Percentiles rank a stretch among this genome's conserved stretches.
Evolutionary conservation across 2,329 filamentous ascomycete genomes (phyloP).

Genomic region (Sordariomycetes sp.): DNA sequence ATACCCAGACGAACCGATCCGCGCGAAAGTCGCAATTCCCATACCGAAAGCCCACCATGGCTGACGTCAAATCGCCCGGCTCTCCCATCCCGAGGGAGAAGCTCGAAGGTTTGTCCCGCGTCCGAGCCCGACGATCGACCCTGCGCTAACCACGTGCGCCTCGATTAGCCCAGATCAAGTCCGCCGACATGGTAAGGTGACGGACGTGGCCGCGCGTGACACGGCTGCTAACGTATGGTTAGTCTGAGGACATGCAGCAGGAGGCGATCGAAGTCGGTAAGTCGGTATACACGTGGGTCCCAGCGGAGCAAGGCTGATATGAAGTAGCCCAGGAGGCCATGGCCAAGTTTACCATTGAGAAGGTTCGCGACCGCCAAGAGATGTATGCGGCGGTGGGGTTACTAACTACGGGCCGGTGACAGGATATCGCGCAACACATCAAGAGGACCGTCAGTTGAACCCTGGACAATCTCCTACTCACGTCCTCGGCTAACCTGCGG

Average conservation of each 20-base stretch:
- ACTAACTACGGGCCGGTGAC: constrained; percentile 2
- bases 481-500: constrained; percentile 1
- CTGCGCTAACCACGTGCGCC: neutral
- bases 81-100: constrained; percentile 51
- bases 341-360: constrained; percentile 49
- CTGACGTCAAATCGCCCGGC: constrained; percentile 22
- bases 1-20: neutral
- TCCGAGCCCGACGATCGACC: neutral
- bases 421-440: constrained; percentile 94
- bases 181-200: constrained; percentile 80
- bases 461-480: constrained; percentile 4
- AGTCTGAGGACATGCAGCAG: constrained; percentile 96
- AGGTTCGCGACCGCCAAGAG: constrained; percentile 21
- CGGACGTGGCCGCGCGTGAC: neutral
- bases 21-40: neutral
- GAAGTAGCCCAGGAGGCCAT: constrained; percentile 46
- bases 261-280: constrained; percentile 92
- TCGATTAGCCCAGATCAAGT: constrained; percentile 79
- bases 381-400: neutral
- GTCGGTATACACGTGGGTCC: constrained; percentile 22
- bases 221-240: constrained; percentile 17
- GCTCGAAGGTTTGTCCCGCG: constrained; percentile 50
- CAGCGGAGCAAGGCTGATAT: neutral
- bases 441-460: constrained; percentile 63
- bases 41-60: constrained; percentile 14